A percentile compares a stretch with the other conserved stretches of the same genome.
phyloP scores from a whole-genome alignment of 495 filamentous ascomycete species.

The Penicillium bialowiezense region DNA sequence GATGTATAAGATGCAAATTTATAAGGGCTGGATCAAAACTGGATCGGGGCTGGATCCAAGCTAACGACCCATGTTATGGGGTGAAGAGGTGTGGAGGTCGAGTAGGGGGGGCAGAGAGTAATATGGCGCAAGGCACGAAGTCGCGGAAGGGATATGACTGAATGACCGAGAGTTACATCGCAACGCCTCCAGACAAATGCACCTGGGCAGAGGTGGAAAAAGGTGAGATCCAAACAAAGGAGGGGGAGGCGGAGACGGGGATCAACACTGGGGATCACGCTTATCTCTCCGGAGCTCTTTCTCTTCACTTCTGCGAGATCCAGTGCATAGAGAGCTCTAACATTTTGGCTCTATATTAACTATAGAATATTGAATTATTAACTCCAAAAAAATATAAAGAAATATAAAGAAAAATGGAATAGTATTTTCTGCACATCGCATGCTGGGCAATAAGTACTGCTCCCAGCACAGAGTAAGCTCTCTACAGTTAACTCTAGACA shows the following conservation, averaged over 20 bases:
- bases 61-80: not conserved
- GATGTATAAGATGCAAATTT: not conserved
- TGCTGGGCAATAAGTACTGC: too few relatives aligned
- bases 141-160: constrained; percentile 16
- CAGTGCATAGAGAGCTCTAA: too few relatives aligned
- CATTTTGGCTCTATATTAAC: too few relatives aligned
- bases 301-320: not conserved
- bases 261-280: constrained; percentile 15
- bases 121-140: constrained; percentile 6
- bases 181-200: constrained; percentile 22
- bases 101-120: not conserved
- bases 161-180: constrained; percentile 35
- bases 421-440: too few relatives aligned
- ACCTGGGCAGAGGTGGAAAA: constrained; percentile 1
- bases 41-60: too few relatives aligned
- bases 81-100: constrained; percentile 3
- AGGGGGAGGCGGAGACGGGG: constrained; percentile 20
- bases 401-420: too few relatives aligned
- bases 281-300: not conserved
- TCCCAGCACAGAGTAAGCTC: too few relatives aligned
- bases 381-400: too few relatives aligned
- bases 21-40: too few relatives aligned
- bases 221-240: constrained; percentile 11
- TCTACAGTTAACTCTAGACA: too few relatives aligned
- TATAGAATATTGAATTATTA: too few relatives aligned